Base-by-base conservation (phyloP, 2,329 filamentous ascomycete species). In the Chaetothyriales sp. region DNA sequence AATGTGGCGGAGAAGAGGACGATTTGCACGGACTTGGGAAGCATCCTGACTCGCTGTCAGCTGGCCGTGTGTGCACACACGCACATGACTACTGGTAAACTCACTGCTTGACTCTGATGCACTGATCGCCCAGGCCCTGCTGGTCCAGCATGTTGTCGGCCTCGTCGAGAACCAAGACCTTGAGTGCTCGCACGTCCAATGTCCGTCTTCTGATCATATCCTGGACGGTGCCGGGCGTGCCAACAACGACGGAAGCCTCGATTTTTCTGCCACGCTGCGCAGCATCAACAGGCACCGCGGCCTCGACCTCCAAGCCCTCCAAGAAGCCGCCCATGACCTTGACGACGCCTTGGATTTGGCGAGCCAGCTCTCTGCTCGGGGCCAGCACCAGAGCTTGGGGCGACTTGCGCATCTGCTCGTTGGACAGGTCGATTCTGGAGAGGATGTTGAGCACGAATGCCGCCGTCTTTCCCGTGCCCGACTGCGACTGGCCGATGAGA, bases 131-230 rank as follows among this genome's bases (percentile, higher is more conserved):
- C 51, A 98, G 76, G 49, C 92, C 90, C 70, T 95, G 88, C 69
- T 90, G 85, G 65, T 97, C 92, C 54, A 98, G 74, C 92, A 98
- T 98, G 72, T 95, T 97, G 72, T 98, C 92, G 52, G 92, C 92
- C 72, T 98, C 92, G 64, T 98, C 92, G 50, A 98, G 77, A 51
- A 95, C 90, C 55, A 98, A 77, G 7, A 94, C 78, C 67, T 82
- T 86, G 60, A 98, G 74, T 53, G 81, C 71, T 18, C 77, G 79
- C 0, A 81, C 69, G 60, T 94, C 80, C 58, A 98, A 77, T 63
- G 86, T 78, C 59, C 81, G 78, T 62, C 83, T 81, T 63, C 83
- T 83, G 62, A 95, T 83, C 62, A 92, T 76, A 64, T 97, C 92
- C 73, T 85, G 83, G 47, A 92, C 87, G 0, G 90, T 97, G 51